These are phyloP conservation scores for Debaryomyces coudertii DNA, from an alignment of 1,139 yeast genomes.

Conservation along the genomic window DNA sequence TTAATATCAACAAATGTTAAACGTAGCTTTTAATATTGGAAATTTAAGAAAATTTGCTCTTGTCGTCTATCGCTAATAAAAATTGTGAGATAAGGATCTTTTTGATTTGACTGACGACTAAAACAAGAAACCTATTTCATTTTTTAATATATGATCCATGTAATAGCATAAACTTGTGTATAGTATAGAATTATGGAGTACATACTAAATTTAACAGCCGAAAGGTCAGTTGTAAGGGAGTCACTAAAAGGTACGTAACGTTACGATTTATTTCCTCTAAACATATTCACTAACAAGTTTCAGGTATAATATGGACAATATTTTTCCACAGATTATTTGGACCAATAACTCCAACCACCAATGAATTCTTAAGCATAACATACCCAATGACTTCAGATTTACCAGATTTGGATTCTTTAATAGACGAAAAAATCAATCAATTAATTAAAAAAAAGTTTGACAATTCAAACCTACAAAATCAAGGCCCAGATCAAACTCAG, in stretches of 20 bases:
- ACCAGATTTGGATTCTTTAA: constrained; percentile 47
- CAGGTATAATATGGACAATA: constrained; percentile 66
- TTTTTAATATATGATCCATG: constrained; percentile 1
- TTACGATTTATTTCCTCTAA: not conserved
- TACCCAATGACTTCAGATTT: constrained; percentile 48
- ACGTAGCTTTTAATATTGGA: not conserved
- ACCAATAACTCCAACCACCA: constrained; percentile 57
- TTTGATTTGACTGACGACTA: not conserved
- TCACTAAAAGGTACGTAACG: constrained; percentile 46
- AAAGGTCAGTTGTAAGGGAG: constrained; percentile 47
- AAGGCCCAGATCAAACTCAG: constrained; percentile 3
- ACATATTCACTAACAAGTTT: constrained; percentile 21
- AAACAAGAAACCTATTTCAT: not conserved
- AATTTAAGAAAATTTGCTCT: not conserved
- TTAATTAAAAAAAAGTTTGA: constrained; percentile 37
- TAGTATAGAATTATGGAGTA: constrained; percentile 35
- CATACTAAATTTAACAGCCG: constrained; percentile 41
- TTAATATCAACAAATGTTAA: not conserved
- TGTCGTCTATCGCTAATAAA: constrained; percentile 1
- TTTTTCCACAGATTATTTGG: constrained; percentile 76
- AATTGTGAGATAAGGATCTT: constrained; percentile 7
- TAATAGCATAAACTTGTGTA: not conserved
- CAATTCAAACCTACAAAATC: constrained; percentile 7
- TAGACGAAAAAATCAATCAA: constrained; percentile 44
- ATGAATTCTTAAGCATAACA: constrained; percentile 46